Evolutionary conservation across 768 basidiomycete species (phyloP).

Genomic region (Hirschioporus abietinus): DNA sequence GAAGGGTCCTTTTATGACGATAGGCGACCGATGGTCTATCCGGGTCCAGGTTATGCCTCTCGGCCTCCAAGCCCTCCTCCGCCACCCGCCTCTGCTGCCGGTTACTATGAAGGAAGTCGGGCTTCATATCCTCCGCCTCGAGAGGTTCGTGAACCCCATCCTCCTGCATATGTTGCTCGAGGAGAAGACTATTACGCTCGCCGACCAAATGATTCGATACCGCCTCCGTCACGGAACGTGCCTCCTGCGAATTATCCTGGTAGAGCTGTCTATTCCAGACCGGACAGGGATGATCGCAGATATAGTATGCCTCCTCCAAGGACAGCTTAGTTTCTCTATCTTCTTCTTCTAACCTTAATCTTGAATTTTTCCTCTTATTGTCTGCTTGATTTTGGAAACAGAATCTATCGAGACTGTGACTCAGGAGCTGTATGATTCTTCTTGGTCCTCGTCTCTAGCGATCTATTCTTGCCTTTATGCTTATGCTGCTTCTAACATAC

Average conservation of each 20-base stretch:
- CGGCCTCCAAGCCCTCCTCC: conserved; percentile 1
- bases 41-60: background rate
- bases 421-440: background rate
- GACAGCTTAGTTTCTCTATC: background rate
- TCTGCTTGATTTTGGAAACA: background rate
- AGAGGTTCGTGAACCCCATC: background rate
- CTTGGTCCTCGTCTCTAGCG: background rate
- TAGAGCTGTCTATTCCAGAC: conserved; percentile 1
- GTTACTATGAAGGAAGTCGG: background rate
- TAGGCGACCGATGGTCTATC: background rate
- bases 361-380: background rate
- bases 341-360: background rate
- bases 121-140: background rate
- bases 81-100: background rate
- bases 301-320: conserved; percentile 3
- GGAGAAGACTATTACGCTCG: background rate
- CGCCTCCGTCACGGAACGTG: background rate
- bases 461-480: background rate
- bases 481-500: background rate
- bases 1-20: background rate
- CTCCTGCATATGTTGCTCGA: background rate
- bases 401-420: background rate
- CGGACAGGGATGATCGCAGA: conserved; percentile 2
- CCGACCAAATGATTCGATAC: background rate
- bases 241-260: background rate